A percentile compares a stretch with the other conserved stretches of the same genome.
Conservation (phyloP, 345 rosid genomes). For the Mallotus nudiflorus region DNA sequence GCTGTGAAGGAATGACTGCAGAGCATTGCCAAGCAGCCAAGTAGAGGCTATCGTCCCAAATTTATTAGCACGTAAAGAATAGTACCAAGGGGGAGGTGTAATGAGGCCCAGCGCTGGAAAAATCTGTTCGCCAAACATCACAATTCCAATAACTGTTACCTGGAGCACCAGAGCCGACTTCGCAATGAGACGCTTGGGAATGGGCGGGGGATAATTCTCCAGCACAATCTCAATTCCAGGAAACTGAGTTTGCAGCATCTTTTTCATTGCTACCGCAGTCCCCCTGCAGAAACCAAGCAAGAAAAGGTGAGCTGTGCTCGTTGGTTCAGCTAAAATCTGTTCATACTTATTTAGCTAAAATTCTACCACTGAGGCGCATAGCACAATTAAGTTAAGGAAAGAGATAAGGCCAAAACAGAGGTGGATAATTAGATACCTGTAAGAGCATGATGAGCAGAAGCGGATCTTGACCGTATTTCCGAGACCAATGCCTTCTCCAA, state of each 20-base stretch:
- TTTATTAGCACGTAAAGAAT: conserved; percentile 68
- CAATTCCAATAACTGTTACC: conserved; percentile 64
- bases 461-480: conserved; percentile 67
- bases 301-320: background rate
- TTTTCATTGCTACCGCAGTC: conserved; percentile 72
- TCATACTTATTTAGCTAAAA: too few relatives aligned
- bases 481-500: conserved; percentile 52
- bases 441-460: conserved; percentile 89
- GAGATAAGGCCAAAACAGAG: too few relatives aligned
- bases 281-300: conserved; percentile 49
- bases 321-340: background rate
- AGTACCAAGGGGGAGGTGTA: conserved; percentile 73
- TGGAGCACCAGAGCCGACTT: conserved; percentile 71
- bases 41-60: conserved; percentile 85
- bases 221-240: conserved; percentile 79
- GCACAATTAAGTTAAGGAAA: background rate
- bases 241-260: conserved; percentile 72
- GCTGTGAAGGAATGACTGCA: conserved; percentile 83
- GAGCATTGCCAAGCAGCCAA: conserved; percentile 83
- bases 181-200: conserved; percentile 65
- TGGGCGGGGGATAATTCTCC: conserved; percentile 73
- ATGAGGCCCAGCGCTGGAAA: conserved; percentile 70
- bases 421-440: conserved; percentile 36
- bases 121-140: conserved; percentile 76
- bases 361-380: too few relatives aligned